A percentile compares a stretch with the other conserved stretches of the same genome.
phyloP scores from a whole-genome alignment of 345 rosid species.

The Salix arbutifolia region DNA sequence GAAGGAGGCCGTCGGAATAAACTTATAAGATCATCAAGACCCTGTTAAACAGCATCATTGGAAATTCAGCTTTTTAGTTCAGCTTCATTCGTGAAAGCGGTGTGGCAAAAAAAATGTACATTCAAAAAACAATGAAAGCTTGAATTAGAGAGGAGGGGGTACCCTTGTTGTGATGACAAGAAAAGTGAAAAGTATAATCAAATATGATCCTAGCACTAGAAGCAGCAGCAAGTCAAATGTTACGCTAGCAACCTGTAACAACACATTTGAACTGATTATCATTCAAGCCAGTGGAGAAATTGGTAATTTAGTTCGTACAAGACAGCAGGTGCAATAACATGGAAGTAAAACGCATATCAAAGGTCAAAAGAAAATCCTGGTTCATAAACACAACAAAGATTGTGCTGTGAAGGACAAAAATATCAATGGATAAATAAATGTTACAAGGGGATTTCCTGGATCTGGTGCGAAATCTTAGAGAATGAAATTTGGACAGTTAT shows the following conservation, averaged over 20 bases:
- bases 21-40: conserved; percentile 92
- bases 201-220: conserved; percentile 82
- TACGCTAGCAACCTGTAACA: conserved; percentile 92
- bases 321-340: background rate
- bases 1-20: conserved; percentile 88
- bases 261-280: conserved; percentile 5
- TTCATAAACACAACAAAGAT: no score
- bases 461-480: no score
- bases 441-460: no score
- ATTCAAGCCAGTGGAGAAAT: background rate
- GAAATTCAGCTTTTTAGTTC: background rate
- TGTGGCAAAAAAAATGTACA: background rate
- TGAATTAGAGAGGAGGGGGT: conserved; percentile 9
- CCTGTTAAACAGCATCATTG: conserved; percentile 41
- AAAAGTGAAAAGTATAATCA: conserved; percentile 85
- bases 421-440: no score
- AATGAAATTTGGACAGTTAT: no score
- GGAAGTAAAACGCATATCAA: background rate
- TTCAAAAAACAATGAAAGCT: background rate
- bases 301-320: background rate
- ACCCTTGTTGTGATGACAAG: conserved; percentile 96
- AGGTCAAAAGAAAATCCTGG: background rate
- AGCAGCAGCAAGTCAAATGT: conserved; percentile 93
- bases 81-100: background rate
- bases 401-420: no score